Evolutionary conservation across 495 filamentous ascomycete species (phyloP).

Genomic region (Talaromyces thailandensis): DNA sequence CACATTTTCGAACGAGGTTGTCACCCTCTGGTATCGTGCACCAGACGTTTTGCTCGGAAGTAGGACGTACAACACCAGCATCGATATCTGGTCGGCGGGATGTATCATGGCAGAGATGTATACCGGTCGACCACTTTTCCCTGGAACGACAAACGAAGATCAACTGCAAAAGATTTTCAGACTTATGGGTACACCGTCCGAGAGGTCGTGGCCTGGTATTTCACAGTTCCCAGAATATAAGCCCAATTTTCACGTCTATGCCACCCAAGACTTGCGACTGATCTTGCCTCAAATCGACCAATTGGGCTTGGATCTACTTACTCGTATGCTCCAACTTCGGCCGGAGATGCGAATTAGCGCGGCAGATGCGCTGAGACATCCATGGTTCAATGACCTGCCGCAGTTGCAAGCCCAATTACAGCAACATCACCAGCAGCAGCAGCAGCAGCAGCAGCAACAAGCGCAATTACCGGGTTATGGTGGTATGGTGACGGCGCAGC

Average conservation of each 20-base stretch:
- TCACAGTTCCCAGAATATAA: constrained; percentile 90
- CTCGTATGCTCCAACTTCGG: constrained; percentile 83
- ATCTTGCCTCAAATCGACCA: constrained; percentile 88
- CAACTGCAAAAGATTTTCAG: constrained; percentile 94
- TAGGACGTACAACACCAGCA: constrained; percentile 91
- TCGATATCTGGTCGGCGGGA: constrained; percentile 95
- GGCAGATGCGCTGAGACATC: constrained; percentile 72
- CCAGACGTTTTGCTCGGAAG: constrained; percentile 88
- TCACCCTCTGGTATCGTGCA: constrained; percentile 93
- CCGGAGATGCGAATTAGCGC: constrained; percentile 89
- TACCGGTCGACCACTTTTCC: constrained; percentile 86
- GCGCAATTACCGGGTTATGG: constrained; percentile 32
- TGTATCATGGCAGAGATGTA: constrained; percentile 99
- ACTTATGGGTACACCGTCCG: constrained; percentile 91
- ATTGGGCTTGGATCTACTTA: constrained; percentile 74
- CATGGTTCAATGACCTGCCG: constrained; percentile 73
- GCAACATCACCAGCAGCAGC: constrained; percentile 31
- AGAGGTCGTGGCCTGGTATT: constrained; percentile 88
- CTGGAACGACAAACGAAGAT: constrained; percentile 93
- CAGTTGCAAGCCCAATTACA: constrained; percentile 43
- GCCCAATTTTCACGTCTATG: constrained; percentile 83
- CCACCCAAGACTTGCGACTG: constrained; percentile 78
- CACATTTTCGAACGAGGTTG: constrained; percentile 96
- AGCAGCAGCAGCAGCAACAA: constrained; percentile 19
- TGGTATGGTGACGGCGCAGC: constrained; percentile 31